Base-by-base conservation (phyloP, 2,329 filamentous ascomycete species). In the Eutypa lata region DNA sequence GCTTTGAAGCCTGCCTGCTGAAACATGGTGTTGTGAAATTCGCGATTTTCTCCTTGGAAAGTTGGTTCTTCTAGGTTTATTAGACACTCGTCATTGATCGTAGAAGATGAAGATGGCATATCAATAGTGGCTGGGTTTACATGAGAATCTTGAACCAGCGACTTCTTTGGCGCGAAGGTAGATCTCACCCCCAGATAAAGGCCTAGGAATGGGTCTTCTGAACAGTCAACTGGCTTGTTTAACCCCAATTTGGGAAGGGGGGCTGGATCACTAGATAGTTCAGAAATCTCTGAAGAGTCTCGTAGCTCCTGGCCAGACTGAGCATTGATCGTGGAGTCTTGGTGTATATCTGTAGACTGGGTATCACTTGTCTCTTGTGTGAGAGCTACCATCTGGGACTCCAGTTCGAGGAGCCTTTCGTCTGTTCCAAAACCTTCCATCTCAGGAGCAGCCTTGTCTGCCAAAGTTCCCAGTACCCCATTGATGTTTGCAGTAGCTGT, bases 1-100 rank as follows among this genome's bases (percentile, higher is more conserved):
- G 13, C 13, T 7, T 31, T 50, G n/a, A 52, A 46, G 33, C 51
- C 44, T 26, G 60, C 56, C 24, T 59, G 56, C 48, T 64, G 61
- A 3, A 38, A 48, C 57, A 62, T 61, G 4, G 57, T 61, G 4
- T 31, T 18, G 44, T 53, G 54, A 31, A 53, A 53, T 13, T 52
- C 50, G 11, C 53, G 52, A 22, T 48, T 49, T 22, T 35, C 37
- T 11, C 24, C 38, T 45, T 59, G 53, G 3, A 50, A 11, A 3
- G 16, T 45, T 8, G 18, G n/a, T 10, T 11, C 19, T 21, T n/a
- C 5, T 42, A 42, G 38, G 19, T 42, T n/a, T 14, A 42, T 21
- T 18, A 42, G 38, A 8, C 11, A 10, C 6, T 18, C 16, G 8
- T 11, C 13, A 13, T 21, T 21, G n/a, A 19, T 10, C 13, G 8